Evolutionary conservation across 2,329 filamentous ascomycete species (phyloP).

Genomic region (Paecilomyces fulvus): DNA sequence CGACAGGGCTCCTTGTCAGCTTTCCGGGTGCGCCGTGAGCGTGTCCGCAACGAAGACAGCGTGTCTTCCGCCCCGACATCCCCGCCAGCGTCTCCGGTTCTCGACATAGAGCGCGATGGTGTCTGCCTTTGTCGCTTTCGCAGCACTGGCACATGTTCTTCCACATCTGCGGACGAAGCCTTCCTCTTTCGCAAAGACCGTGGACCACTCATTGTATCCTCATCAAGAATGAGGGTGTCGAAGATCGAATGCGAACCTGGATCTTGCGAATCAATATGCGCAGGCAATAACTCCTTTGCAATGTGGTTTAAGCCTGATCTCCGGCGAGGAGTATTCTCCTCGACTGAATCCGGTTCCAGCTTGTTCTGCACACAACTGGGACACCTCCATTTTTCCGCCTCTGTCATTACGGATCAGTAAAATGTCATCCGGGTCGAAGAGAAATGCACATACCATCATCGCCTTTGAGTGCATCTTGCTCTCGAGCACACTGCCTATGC

Average conservation of each 20-base stretch:
- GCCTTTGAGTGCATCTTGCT: conserved; percentile 54
- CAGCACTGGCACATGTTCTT: conserved; percentile 36
- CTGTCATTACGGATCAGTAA: conserved; percentile 42
- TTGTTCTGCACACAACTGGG: conserved; percentile 44
- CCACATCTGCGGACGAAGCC: conserved; percentile 59
- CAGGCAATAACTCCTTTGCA: conserved; percentile 63
- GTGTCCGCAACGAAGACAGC: conserved; percentile 31
- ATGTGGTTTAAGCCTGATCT: conserved; percentile 57
- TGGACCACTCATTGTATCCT: conserved; percentile 66
- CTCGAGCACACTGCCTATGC: conserved; percentile 80
- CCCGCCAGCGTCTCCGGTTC: conserved; percentile 9
- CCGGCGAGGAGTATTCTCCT: conserved; percentile 25
- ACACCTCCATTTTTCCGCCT: conserved; percentile 55
- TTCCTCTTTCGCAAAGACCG: conserved; percentile 77
- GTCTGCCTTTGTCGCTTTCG: conserved; percentile 42
- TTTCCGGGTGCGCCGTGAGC: conserved; percentile 49
- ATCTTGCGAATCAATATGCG: conserved; percentile 55
- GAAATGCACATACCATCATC: conserved; percentile 51
- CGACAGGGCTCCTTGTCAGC: conserved; percentile 32
- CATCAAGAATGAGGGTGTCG: conserved; percentile 61
- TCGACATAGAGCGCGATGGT: conserved; percentile 13
- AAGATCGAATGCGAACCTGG: conserved; percentile 70
- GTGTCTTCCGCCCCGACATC: neutral
- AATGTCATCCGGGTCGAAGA: conserved; percentile 13
- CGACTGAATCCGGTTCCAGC: conserved; percentile 22